phyloP scores from a whole-genome alignment of 2,329 filamentous ascomycete genomes.

The Fusarium tanahbumbuense region DNA sequence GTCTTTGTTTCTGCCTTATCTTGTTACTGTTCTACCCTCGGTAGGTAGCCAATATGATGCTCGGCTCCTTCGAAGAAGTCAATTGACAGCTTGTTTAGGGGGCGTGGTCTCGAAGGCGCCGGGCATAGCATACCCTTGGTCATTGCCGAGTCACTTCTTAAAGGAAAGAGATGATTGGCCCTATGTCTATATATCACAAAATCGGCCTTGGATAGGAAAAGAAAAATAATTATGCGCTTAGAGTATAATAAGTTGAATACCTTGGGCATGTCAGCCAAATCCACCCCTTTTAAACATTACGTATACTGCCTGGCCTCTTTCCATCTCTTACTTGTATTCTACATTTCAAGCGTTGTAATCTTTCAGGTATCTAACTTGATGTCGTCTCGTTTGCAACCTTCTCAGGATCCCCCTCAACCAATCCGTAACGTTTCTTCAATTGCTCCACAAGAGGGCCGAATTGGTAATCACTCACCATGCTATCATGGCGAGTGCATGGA shows the following conservation, averaged over 20 bases:
- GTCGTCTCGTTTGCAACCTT: conserved; percentile 36
- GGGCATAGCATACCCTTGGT: background rate
- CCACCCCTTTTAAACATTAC: conserved; percentile 24
- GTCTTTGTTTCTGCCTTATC: background rate
- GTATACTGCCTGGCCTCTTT: background rate
- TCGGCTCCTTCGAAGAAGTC: background rate
- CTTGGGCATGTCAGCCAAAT: conserved; percentile 1
- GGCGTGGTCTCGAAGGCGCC: background rate
- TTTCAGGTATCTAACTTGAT: conserved; percentile 37
- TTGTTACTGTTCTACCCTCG: background rate
- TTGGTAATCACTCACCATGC: conserved; percentile 73
- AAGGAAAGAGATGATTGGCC: too few relatives aligned
- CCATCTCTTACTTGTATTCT: conserved; percentile 8
- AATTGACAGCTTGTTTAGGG: background rate
- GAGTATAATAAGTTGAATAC: background rate
- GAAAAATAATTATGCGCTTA: background rate
- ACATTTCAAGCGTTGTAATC: background rate
- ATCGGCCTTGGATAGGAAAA: background rate
- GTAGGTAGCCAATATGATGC: background rate
- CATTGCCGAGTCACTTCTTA: background rate
- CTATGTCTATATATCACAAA: background rate
- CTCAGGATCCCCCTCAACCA: conserved; percentile 28
- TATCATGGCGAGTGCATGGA: conserved; percentile 78
- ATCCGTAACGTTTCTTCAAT: conserved; percentile 59
- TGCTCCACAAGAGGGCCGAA: conserved; percentile 71